A percentile compares a stretch with the other conserved stretches of the same genome.
These are phyloP conservation scores for Cicer chorassanicum DNA, from an alignment of 306 rosid genomes.

Conservation along the genomic window DNA sequence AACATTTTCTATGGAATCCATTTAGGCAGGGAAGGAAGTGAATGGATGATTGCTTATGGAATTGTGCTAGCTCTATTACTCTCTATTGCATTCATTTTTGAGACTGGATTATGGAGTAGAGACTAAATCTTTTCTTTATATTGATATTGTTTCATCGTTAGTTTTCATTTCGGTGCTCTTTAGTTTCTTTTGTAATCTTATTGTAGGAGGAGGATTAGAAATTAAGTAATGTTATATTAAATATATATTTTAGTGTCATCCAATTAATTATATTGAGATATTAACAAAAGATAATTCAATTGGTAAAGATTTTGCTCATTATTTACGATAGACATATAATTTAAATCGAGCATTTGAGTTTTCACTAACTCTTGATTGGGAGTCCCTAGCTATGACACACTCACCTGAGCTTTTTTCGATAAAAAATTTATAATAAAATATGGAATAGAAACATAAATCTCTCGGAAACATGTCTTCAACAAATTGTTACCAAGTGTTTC, in stretches of 20 bases:
- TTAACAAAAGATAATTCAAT: too few species aligned
- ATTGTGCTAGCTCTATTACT: conserved; percentile 56
- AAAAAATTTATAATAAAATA: too few species aligned
- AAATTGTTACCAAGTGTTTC: too few species aligned
- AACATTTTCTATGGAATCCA: conserved; percentile 81
- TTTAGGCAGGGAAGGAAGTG: conserved; percentile 58
- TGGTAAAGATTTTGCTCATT: too few species aligned
- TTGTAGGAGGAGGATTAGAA: conserved; percentile 9
- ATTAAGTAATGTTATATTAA: conserved; percentile 10
- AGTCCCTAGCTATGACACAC: too few species aligned
- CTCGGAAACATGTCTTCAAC: too few species aligned
- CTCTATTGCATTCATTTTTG: conserved; percentile 55
- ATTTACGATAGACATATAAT: too few species aligned
- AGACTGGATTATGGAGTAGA: conserved; percentile 54
- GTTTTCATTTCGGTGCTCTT: conserved; percentile 29
- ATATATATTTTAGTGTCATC: neutral
- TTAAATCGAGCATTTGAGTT: too few species aligned
- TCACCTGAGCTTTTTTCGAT: too few species aligned
- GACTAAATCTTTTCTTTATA: conserved; percentile 12
- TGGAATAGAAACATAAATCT: too few species aligned
- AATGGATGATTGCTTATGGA: conserved; percentile 69
- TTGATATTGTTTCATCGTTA: conserved; percentile 25
- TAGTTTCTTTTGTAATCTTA: conserved; percentile 29
- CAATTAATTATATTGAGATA: too few species aligned
- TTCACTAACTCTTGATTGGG: too few species aligned